phyloP scores from a whole-genome alignment of 2,329 filamentous ascomycete species.

The Paecilomyces fulvus region DNA sequence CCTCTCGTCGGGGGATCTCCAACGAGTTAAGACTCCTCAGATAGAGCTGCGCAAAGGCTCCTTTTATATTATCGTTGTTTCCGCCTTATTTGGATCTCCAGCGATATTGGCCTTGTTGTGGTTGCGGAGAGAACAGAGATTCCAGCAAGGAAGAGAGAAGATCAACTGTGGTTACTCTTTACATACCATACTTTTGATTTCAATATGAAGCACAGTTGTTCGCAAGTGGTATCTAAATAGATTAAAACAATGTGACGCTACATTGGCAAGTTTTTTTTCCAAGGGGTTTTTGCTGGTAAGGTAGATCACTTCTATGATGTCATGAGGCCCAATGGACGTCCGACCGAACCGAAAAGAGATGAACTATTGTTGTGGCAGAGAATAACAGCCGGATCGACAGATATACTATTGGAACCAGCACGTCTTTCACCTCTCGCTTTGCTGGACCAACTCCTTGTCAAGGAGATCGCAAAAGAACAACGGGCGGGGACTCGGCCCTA shows the following conservation, averaged over 20 bases:
- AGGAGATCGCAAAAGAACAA: not conserved
- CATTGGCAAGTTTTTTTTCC: too few relatives aligned
- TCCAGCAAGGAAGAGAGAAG: not conserved
- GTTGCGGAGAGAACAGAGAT: not conserved
- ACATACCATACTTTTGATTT: too few relatives aligned
- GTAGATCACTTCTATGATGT: not conserved
- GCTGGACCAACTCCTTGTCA: not conserved
- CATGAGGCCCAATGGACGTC: not conserved
- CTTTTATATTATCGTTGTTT: not conserved
- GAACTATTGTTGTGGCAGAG: not conserved
- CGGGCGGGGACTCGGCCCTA: not conserved
- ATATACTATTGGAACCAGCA: not conserved
- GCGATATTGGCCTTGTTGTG: not conserved
- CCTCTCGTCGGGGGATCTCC: not conserved
- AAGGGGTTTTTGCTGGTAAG: too few relatives aligned
- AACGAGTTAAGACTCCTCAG: not conserved
- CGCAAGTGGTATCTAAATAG: too few relatives aligned
- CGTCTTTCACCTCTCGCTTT: not conserved
- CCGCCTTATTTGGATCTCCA: not conserved
- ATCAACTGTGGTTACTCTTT: not conserved
- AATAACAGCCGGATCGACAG: not conserved
- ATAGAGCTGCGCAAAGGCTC: not conserved
- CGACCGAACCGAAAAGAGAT: not conserved
- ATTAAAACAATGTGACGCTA: too few relatives aligned
- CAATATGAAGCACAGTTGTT: too few relatives aligned